A percentile compares a stretch with the other conserved stretches of the same genome.
Evolutionary conservation across 1,284 basidiomycete species (phyloP).

Genomic region (Cryptococcus sp.): DNA sequence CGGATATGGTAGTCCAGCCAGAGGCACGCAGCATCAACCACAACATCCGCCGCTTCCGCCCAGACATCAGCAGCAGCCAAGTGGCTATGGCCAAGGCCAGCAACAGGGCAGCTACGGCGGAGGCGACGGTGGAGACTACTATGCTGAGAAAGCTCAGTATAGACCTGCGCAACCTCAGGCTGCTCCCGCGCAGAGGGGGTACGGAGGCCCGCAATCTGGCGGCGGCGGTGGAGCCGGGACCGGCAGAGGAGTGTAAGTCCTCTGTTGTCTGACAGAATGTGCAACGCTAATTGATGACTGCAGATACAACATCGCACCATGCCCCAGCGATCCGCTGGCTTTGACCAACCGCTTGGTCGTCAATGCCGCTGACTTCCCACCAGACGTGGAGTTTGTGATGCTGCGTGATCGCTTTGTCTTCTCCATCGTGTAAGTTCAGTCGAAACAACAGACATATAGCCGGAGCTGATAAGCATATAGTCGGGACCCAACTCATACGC

Average conservation of each 20-base stretch:
- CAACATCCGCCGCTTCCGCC: constrained; percentile 10
- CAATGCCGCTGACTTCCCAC: constrained; percentile 69
- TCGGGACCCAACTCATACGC: constrained; percentile 71
- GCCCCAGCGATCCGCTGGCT: constrained; percentile 61
- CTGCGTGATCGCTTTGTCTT: constrained; percentile 69
- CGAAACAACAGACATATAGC: background rate
- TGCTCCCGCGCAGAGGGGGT: constrained; percentile 7
- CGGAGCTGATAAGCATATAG: constrained; percentile 51
- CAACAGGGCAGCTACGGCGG: background rate
- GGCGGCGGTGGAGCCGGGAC: constrained; percentile 8
- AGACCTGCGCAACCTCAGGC: constrained; percentile 13
- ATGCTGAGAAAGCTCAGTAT: constrained; percentile 36
- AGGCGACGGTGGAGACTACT: constrained; percentile 13
- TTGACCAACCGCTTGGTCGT: constrained; percentile 81
- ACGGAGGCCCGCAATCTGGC: constrained; percentile 1
- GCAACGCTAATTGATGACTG: background rate
- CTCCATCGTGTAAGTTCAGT: constrained; percentile 66
- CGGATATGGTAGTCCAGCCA: background rate
- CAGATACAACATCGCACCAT: constrained; percentile 50
- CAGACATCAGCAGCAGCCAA: background rate
- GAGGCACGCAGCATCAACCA: background rate
- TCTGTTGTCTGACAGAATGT: background rate
- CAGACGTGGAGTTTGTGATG: constrained; percentile 68
- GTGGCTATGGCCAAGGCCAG: constrained; percentile 10
- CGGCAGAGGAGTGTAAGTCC: constrained; percentile 39